Percentiles rank a stretch among this genome's conserved stretches.
Conservation (phyloP, 148 eudicot genomes). For the Chenopodium suecicum region DNA sequence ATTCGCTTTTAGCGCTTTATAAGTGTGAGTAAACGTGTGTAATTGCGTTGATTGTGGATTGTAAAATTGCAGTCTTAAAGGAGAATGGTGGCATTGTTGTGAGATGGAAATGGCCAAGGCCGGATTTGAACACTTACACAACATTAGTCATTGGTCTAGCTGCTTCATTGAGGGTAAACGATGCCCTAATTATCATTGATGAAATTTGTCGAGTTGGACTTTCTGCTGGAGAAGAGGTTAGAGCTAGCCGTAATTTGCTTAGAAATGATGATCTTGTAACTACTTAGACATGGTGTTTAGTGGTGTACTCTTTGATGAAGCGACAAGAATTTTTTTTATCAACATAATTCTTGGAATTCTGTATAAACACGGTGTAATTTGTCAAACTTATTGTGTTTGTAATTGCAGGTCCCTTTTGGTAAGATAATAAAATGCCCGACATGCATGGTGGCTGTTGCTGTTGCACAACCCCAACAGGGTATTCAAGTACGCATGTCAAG, state of each 20-base stretch:
- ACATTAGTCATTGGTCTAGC: conserved; percentile 72
- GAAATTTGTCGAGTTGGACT: conserved; percentile 74
- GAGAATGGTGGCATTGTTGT: conserved; percentile 43
- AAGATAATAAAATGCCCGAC: conserved; percentile 82
- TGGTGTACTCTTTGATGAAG: background rate
- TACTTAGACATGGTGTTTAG: background rate
- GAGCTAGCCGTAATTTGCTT: background rate
- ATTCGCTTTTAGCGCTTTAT: too few species aligned
- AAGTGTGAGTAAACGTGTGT: background rate
- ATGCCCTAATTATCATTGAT: conserved; percentile 70
- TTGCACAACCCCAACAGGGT: conserved; percentile 98
- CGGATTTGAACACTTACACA: conserved; percentile 61
- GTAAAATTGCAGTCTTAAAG: conserved; percentile 30
- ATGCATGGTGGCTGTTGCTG: conserved; percentile 80
- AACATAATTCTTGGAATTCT: background rate
- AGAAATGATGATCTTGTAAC: background rate
- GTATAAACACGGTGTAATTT: conserved; percentile 4
- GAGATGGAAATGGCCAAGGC: conserved; percentile 96
- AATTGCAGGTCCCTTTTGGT: conserved; percentile 89
- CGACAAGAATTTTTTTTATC: conserved; percentile 4
- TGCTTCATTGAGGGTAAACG: conserved; percentile 76
- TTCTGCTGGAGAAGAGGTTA: conserved; percentile 88
- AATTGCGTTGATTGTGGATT: conserved; percentile 13
- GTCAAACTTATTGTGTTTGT: conserved; percentile 1
- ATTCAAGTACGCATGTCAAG: conserved; percentile 73